These are phyloP conservation scores for Beauveria varroae DNA, from an alignment of 2,329 filamentous ascomycete species.

Conservation along the genomic window DNA sequence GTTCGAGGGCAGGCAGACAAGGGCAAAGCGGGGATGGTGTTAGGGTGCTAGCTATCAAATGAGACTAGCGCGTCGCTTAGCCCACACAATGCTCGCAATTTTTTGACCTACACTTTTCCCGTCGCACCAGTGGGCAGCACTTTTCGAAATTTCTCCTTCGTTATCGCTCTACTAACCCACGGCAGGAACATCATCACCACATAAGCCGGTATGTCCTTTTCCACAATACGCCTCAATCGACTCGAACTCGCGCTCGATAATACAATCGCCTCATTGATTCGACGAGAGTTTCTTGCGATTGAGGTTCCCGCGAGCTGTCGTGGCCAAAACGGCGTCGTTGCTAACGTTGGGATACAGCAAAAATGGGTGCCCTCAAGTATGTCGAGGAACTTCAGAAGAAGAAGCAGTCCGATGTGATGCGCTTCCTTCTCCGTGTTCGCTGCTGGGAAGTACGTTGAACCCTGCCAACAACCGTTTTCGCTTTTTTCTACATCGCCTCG, in stretches of 20 bases:
- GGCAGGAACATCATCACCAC: constrained; percentile 27
- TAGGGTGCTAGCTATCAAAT: constrained; percentile 18
- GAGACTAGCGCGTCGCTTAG: constrained; percentile 28
- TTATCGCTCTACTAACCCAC: constrained; percentile 28
- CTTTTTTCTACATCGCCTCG: constrained; percentile 12
- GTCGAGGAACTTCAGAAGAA: constrained; percentile 99
- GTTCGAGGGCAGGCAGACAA: background rate
- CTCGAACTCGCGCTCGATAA: background rate
- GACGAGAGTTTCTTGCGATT: constrained; percentile 2
- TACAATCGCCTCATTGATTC: background rate
- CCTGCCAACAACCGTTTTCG: constrained; percentile 18
- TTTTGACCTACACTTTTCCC: constrained; percentile 26
- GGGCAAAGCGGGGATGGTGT: constrained; percentile 22
- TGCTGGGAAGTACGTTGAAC: constrained; percentile 95
- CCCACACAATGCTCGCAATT: constrained; percentile 30
- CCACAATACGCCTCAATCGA: background rate
- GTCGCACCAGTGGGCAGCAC: constrained; percentile 15
- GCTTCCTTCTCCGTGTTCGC: constrained; percentile 98
- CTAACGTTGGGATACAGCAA: constrained; percentile 35
- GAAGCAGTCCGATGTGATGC: constrained; percentile 99
- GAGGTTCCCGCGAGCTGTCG: background rate
- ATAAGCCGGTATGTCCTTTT: constrained; percentile 29
- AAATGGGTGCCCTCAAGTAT: constrained; percentile 99
- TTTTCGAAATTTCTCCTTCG: constrained; percentile 23
- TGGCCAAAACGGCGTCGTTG: constrained; percentile 12